A percentile compares a stretch with the other conserved stretches of the same genome.
Conservation (phyloP, 306 rosid genomes). For the Cucurbita argyrosperma region DNA sequence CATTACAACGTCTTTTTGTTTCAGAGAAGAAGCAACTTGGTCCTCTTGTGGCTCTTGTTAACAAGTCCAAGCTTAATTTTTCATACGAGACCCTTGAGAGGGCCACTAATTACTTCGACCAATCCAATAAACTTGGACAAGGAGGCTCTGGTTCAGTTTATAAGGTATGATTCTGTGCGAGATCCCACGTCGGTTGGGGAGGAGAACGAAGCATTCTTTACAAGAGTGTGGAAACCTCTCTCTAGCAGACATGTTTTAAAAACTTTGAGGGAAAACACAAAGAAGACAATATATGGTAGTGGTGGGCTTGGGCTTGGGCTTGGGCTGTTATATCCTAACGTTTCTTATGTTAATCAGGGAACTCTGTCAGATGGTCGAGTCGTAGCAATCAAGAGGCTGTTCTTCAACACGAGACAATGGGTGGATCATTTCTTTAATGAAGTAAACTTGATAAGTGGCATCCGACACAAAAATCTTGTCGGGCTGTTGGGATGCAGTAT, state of each 20-base stretch:
- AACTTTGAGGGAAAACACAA: too few species aligned
- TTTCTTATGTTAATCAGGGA: conserved; percentile 16
- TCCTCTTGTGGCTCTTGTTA: conserved; percentile 26
- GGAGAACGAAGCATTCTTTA: too few species aligned
- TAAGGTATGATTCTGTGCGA: conserved; percentile 20
- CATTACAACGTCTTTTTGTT: background rate
- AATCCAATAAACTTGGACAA: conserved; percentile 55
- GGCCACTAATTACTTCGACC: conserved; percentile 50
- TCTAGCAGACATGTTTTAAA: too few species aligned
- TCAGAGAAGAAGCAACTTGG: conserved; percentile 53
- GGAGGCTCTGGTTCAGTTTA: conserved; percentile 79
- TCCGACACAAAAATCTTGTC: conserved; percentile 52
- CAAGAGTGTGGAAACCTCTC: too few species aligned
- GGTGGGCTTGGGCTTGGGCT: too few species aligned
- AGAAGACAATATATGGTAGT: too few species aligned
- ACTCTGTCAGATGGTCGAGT: conserved; percentile 34
- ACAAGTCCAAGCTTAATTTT: conserved; percentile 40
- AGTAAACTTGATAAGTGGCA: conserved; percentile 37
- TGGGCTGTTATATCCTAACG: too few species aligned
- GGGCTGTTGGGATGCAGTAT: conserved; percentile 59
- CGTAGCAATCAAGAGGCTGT: conserved; percentile 50
- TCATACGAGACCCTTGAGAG: conserved; percentile 55
- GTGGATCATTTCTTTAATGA: conserved; percentile 52
- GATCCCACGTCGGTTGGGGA: too few species aligned
- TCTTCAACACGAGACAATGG: conserved; percentile 43